Conservation (phyloP, 345 rosid species). For the Euphorbia lathyris region DNA sequence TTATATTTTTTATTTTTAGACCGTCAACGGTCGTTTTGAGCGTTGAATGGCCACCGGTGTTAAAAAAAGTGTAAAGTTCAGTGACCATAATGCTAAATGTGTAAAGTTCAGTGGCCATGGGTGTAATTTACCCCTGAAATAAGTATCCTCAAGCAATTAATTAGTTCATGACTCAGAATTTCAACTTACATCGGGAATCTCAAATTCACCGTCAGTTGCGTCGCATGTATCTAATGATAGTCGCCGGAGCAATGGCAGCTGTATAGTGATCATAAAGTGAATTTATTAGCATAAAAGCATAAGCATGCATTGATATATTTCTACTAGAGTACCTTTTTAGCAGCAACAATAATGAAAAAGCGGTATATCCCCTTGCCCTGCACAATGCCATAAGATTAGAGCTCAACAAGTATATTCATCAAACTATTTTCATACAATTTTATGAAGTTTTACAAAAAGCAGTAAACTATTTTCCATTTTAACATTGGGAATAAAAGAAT, state of each 20-base stretch:
- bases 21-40: too few relatives aligned
- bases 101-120: too few relatives aligned
- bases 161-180: too few relatives aligned
- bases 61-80: too few relatives aligned
- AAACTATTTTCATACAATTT: background rate
- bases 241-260: slow-evolving; percentile 72
- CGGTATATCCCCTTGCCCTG: slow-evolving; percentile 64
- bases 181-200: slow-evolving; percentile 57
- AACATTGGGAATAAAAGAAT: slow-evolving; percentile 57
- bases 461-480: slow-evolving; percentile 16
- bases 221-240: slow-evolving; percentile 69
- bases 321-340: slow-evolving; percentile 45
- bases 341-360: slow-evolving; percentile 59
- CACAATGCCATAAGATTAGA: slow-evolving; percentile 1
- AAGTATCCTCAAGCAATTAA: background rate
- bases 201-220: slow-evolving; percentile 58
- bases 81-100: too few relatives aligned
- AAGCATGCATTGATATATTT: slow-evolving; percentile 2
- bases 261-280: slow-evolving; percentile 23
- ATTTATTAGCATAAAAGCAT: background rate
- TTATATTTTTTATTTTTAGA: too few relatives aligned
- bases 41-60: too few relatives aligned
- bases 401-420: background rate
- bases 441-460: background rate
- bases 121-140: too few relatives aligned